phyloP scores from a whole-genome alignment of 345 rosid genomes.

The Draba incana region DNA sequence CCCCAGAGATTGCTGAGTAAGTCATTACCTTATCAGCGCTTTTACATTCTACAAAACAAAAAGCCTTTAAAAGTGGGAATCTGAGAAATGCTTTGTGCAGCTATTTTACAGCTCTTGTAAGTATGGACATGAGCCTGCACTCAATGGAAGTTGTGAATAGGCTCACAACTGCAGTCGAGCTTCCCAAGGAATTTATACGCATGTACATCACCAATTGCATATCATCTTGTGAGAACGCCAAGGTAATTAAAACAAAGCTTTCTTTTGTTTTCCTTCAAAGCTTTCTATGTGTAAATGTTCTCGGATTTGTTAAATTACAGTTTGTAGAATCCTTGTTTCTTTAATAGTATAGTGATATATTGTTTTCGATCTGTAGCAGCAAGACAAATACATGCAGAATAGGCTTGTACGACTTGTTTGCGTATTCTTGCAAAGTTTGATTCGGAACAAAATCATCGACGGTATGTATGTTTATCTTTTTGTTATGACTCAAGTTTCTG shows the following conservation, averaged over 20 bases:
- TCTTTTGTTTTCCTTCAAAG: conserved; percentile 11
- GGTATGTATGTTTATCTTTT: conserved; percentile 45
- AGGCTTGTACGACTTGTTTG: conserved; percentile 98
- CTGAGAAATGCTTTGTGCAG: conserved; percentile 52
- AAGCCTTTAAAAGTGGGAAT: background rate
- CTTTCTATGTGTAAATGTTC: conserved; percentile 9
- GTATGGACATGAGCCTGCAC: conserved; percentile 97
- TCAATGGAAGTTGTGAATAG: conserved; percentile 99
- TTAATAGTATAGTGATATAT: conserved; percentile 30
- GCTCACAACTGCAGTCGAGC: conserved; percentile 91
- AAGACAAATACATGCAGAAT: conserved; percentile 99
- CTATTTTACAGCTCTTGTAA: conserved; percentile 83
- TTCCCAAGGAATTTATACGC: conserved; percentile 90
- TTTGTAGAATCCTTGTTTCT: conserved; percentile 6
- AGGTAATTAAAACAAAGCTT: conserved; percentile 57
- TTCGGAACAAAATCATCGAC: conserved; percentile 85
- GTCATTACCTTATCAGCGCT: conserved; percentile 42
- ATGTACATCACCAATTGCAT: conserved; percentile 95
- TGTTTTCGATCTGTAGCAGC: conserved; percentile 46
- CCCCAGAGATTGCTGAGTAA: conserved; percentile 86
- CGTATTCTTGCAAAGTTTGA: conserved; percentile 93
- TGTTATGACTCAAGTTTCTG: background rate
- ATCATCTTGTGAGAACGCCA: conserved; percentile 86
- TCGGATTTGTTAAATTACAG: conserved; percentile 15
- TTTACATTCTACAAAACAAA: background rate